Evolutionary conservation across 768 basidiomycete species (phyloP).

Genomic region (Phlegmacium glaucopus): DNA sequence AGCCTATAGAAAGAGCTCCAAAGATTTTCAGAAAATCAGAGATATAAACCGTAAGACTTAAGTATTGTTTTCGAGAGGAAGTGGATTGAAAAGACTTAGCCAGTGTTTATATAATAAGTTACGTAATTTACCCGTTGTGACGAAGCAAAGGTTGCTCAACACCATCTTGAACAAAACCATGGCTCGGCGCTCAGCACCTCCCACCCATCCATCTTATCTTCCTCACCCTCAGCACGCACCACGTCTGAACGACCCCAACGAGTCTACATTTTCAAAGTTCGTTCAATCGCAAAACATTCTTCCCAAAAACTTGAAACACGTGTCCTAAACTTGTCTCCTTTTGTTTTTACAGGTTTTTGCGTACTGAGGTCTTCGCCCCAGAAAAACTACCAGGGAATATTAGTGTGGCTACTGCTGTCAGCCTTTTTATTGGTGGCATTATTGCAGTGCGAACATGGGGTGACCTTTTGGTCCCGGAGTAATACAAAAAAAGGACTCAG

Average conservation of each 20-base stretch:
- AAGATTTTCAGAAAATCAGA: no score
- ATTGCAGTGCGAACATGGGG: conserved; percentile 74
- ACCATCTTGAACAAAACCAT: conserved; percentile 31
- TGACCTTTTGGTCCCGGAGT: conserved; percentile 64
- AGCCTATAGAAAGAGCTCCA: no score
- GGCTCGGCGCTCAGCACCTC: conserved; percentile 64
- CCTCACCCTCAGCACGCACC: conserved; percentile 40
- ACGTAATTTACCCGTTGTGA: no score
- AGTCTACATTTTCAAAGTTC: conserved; percentile 54
- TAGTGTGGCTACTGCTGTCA: conserved; percentile 61
- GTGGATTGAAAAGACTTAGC: no score
- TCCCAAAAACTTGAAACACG: no score
- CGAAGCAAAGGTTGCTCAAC: neutral
- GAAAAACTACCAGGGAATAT: conserved; percentile 76
- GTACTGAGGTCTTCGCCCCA: conserved; percentile 66
- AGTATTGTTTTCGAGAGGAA: no score
- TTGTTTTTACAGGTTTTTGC: conserved; percentile 35
- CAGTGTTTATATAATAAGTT: no score
- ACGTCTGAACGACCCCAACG: conserved; percentile 52
- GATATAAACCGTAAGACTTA: no score
- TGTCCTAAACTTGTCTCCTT: no score
- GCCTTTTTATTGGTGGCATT: conserved; percentile 70
- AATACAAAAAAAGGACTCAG: neutral
- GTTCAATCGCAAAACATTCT: conserved; percentile 23
- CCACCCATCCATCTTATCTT: conserved; percentile 54